phyloP scores from a whole-genome alignment of 495 filamentous ascomycete species.

The Apodospora peruviana region DNA sequence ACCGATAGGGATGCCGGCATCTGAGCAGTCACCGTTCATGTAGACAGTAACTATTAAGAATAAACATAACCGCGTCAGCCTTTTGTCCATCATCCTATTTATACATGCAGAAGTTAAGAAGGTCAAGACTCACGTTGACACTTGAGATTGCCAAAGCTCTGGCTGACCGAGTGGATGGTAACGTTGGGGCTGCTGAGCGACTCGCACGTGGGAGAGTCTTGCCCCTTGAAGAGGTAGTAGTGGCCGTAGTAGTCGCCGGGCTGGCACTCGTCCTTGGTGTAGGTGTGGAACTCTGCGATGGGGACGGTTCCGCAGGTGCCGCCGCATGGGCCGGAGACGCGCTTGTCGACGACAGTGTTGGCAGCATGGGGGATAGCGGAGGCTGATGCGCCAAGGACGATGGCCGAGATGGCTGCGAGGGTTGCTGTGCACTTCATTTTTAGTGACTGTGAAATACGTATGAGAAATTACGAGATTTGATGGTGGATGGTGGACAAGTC shows the following conservation, averaged over 20 bases:
- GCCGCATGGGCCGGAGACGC: neutral
- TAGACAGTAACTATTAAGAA: neutral
- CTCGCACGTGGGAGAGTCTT: neutral
- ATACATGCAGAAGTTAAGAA: no score
- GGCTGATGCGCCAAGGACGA: neutral
- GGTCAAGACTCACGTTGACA: neutral
- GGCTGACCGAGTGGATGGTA: neutral
- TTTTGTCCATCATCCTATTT: no score
- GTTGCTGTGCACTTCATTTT: neutral
- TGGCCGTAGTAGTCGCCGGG: neutral
- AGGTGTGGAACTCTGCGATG: neutral
- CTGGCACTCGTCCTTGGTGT: neutral
- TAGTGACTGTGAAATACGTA: no score
- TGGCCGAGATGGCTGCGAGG: neutral
- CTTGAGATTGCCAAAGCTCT: neutral
- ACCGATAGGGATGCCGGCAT: neutral
- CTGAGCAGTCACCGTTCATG: neutral
- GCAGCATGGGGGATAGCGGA: neutral
- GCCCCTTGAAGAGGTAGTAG: neutral
- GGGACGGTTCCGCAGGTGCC: neutral
- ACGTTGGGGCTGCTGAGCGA: neutral
- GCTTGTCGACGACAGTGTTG: neutral
- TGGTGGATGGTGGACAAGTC: no score
- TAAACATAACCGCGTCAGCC: no score
- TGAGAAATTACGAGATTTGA: no score